Percentiles rank a stretch among this genome's conserved stretches.
These are phyloP conservation scores for Epicoccum sorghinum DNA, from an alignment of 2,329 filamentous ascomycete genomes.

Conservation along the genomic window DNA sequence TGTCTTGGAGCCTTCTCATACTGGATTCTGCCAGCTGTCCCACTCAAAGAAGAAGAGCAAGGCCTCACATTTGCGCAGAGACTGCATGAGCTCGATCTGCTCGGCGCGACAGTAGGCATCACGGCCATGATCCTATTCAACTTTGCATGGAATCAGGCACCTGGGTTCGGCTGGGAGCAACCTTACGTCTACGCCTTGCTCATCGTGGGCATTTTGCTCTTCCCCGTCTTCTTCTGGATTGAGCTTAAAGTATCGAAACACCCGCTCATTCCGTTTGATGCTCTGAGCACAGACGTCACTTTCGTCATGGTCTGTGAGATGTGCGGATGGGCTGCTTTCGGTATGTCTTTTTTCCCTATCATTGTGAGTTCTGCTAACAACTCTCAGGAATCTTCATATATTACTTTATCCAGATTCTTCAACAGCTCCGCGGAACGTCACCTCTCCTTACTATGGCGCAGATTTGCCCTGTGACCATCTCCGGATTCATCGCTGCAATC, in stretches of 20 bases:
- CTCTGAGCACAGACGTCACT: constrained; percentile 54
- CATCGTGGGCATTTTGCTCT: constrained; percentile 62
- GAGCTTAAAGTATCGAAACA: constrained; percentile 53
- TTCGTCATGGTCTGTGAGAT: constrained; percentile 64
- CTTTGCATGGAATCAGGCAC: constrained; percentile 71
- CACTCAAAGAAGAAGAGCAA: constrained; percentile 22
- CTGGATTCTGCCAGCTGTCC: constrained; percentile 50
- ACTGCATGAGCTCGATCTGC: constrained; percentile 49
- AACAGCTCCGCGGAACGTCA: constrained; percentile 28
- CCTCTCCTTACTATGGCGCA: constrained; percentile 38
- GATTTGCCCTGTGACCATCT: constrained; percentile 32
- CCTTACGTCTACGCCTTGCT: constrained; percentile 64
- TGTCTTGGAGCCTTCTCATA: constrained; percentile 46
- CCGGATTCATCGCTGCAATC: constrained; percentile 42
- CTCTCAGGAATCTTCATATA: constrained; percentile 36
- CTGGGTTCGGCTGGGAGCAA: constrained; percentile 63
- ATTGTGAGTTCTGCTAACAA: not conserved
- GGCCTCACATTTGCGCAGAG: constrained; percentile 24
- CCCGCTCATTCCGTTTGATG: constrained; percentile 65
- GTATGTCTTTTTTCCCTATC: constrained; percentile 17
- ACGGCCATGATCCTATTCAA: constrained; percentile 65
- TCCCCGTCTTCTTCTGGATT: constrained; percentile 62
- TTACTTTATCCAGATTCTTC: constrained; percentile 41
- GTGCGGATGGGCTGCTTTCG: constrained; percentile 49
- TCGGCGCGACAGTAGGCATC: constrained; percentile 59